Conservation (phyloP, 2,329 filamentous ascomycete species). For the Paecilomyces sp. region DNA sequence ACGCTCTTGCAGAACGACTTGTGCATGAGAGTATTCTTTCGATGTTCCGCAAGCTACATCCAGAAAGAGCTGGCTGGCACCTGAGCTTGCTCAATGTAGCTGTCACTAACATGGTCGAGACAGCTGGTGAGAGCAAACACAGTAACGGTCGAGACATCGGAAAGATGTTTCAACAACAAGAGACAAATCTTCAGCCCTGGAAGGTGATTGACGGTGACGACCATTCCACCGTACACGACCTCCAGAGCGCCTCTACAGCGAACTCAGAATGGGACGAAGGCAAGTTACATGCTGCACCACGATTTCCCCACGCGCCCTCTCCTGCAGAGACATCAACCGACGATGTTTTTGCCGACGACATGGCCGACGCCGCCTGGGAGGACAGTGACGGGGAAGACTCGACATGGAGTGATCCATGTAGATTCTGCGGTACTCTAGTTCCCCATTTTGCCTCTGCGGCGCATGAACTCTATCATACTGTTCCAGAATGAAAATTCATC, state of each 20-base stretch:
- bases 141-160: slow-evolving; percentile 68
- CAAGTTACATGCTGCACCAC: not conserved
- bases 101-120: slow-evolving; percentile 71
- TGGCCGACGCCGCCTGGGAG: slow-evolving; percentile 24
- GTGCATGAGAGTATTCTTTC: slow-evolving; percentile 61
- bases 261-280: not conserved
- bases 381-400: slow-evolving; percentile 24
- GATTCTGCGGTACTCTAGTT: slow-evolving; percentile 38
- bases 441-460: slow-evolving; percentile 45
- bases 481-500: slow-evolving; percentile 2
- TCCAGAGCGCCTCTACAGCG: not conserved
- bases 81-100: slow-evolving; percentile 80
- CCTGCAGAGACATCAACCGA: not conserved
- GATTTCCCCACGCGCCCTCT: not conserved
- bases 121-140: slow-evolving; percentile 44
- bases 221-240: not conserved
- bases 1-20: slow-evolving; percentile 59
- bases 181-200: slow-evolving; percentile 62
- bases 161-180: slow-evolving; percentile 73
- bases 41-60: slow-evolving; percentile 68
- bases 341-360: slow-evolving; percentile 3
- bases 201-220: slow-evolving; percentile 35
- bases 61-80: slow-evolving; percentile 65
- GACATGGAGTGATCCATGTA: slow-evolving; percentile 29
- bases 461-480: slow-evolving; percentile 42